Conservation (phyloP, 306 rosid species). For the Sophora flavescens region DNA sequence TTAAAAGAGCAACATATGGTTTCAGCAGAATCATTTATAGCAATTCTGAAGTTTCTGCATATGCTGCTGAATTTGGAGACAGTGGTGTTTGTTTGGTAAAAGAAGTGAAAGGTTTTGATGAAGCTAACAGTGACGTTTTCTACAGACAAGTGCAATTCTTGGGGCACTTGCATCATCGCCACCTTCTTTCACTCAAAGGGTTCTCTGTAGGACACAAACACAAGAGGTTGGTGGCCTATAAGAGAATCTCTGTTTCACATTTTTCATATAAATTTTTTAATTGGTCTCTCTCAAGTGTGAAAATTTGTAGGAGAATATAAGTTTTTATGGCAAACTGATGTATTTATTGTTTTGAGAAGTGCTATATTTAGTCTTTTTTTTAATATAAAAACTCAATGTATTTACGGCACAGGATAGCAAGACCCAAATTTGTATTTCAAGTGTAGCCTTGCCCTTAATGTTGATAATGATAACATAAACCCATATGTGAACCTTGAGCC, state of each 20-base stretch:
- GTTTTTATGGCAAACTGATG: too few species aligned
- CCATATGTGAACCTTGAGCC: slow-evolving; percentile 11
- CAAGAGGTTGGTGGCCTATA: slow-evolving; percentile 65
- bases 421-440: neutral
- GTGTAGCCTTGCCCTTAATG: neutral
- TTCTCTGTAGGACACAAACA: slow-evolving; percentile 65
- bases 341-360: too few species aligned
- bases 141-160: slow-evolving; percentile 75
- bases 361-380: too few species aligned
- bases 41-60: slow-evolving; percentile 69
- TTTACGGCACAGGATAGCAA: too few species aligned
- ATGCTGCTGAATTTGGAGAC: slow-evolving; percentile 73
- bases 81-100: slow-evolving; percentile 74
- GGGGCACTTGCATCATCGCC: slow-evolving; percentile 93
- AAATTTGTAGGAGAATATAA: neutral
- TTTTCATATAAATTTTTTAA: neutral
- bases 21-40: slow-evolving; percentile 68
- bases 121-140: slow-evolving; percentile 56
- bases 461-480: slow-evolving; percentile 1
- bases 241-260: slow-evolving; percentile 13
- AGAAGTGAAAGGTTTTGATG: slow-evolving; percentile 64
- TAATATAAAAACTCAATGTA: too few species aligned
- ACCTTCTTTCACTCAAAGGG: slow-evolving; percentile 83
- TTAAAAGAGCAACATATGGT: slow-evolving; percentile 79
- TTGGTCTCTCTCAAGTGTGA: neutral